Conservation (phyloP, 306 rosid genomes). For the Vigna trinervia region DNA sequence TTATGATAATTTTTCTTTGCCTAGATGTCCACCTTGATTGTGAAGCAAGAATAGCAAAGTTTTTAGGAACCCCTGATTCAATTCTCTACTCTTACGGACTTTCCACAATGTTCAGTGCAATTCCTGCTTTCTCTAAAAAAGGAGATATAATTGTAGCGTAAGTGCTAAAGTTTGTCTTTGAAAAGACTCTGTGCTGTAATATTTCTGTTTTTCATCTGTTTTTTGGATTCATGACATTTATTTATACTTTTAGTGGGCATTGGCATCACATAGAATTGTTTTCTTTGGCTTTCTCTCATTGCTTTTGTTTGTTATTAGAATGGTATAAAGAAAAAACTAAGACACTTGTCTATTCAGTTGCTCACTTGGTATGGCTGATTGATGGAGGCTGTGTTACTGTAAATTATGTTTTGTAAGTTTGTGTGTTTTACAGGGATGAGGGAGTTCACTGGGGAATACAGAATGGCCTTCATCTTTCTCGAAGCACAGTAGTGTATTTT, state of each 20-base stretch:
- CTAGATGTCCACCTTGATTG: constrained; percentile 99
- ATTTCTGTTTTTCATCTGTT: constrained; percentile 33
- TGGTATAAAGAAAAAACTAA: constrained; percentile 34
- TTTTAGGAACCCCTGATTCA: constrained; percentile 98
- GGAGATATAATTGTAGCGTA: constrained; percentile 96
- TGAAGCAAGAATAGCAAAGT: constrained; percentile 94
- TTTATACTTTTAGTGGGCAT: neutral
- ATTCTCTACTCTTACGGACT: constrained; percentile 96
- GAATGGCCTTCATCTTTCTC: constrained; percentile 93
- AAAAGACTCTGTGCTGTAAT: constrained; percentile 10
- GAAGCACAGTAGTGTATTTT: constrained; percentile 89
- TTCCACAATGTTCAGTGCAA: constrained; percentile 98
- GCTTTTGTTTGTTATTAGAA: constrained; percentile 31
- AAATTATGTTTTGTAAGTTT: constrained; percentile 13
- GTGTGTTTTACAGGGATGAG: constrained; percentile 74
- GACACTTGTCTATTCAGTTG: neutral
- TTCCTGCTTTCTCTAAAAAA: constrained; percentile 94
- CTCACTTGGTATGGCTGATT: constrained; percentile 25
- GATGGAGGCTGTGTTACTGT: constrained; percentile 14
- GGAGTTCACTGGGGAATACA: constrained; percentile 99
- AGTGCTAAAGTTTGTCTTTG: constrained; percentile 50
- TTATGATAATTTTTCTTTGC: constrained; percentile 41
- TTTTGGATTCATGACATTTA: neutral
- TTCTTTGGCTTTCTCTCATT: constrained; percentile 21
- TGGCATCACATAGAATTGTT: constrained; percentile 22